phyloP scores from a whole-genome alignment of 768 basidiomycete genomes.

The Termitomyces heimii region DNA sequence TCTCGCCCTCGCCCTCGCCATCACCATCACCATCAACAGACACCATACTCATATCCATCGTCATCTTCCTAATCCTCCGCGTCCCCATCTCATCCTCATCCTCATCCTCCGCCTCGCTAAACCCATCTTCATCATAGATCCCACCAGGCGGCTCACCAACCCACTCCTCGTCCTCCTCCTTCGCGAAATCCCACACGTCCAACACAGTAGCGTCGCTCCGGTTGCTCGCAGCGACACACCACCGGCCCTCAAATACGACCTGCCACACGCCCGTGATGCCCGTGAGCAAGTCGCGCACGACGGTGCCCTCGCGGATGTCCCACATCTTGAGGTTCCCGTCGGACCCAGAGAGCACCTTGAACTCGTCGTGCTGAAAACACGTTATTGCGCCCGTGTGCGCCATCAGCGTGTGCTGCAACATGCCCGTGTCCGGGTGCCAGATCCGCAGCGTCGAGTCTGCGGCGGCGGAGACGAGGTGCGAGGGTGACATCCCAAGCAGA shows the following conservation, averaged over 20 bases:
- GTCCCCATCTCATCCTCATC: slow-evolving; percentile 27
- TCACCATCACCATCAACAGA: slow-evolving; percentile 12
- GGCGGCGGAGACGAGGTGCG: slow-evolving; percentile 90
- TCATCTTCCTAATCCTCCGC: slow-evolving; percentile 16
- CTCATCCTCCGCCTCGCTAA: slow-evolving; percentile 49
- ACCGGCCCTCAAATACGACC: slow-evolving; percentile 89
- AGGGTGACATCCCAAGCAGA: slow-evolving; percentile 83
- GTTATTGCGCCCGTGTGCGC: slow-evolving; percentile 98
- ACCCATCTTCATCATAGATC: slow-evolving; percentile 66
- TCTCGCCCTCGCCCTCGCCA: slow-evolving; percentile 38
- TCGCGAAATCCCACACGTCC: slow-evolving; percentile 89
- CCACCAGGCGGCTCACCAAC: slow-evolving; percentile 72
- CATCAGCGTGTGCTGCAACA: slow-evolving; percentile 73
- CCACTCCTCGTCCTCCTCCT: slow-evolving; percentile 74
- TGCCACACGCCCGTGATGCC: slow-evolving; percentile 98
- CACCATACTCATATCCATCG: not conserved
- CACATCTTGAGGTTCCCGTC: slow-evolving; percentile 98
- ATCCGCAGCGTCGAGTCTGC: slow-evolving; percentile 93
- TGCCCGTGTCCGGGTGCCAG: slow-evolving; percentile 87
- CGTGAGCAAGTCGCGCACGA: slow-evolving; percentile 83
- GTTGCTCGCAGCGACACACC: slow-evolving; percentile 93
- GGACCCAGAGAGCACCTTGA: slow-evolving; percentile 91
- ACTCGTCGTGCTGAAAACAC: slow-evolving; percentile 98
- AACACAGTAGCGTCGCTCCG: slow-evolving; percentile 70
- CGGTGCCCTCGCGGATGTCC: slow-evolving; percentile 84